phyloP scores from a whole-genome alignment of 176 grass and related monocot genomes.

The Eragrostis curvula region DNA sequence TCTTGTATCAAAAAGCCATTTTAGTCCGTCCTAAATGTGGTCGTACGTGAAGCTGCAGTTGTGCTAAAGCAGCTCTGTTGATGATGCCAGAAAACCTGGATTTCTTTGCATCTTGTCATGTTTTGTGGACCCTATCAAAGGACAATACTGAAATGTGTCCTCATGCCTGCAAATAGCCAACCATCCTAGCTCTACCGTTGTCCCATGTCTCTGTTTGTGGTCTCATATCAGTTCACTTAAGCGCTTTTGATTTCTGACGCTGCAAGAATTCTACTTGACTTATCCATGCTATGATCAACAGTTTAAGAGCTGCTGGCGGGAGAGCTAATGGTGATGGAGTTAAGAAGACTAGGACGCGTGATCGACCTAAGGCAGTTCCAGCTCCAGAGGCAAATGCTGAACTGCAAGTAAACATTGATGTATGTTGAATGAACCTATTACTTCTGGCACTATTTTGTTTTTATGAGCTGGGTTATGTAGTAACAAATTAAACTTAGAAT shows the following conservation, averaged over 20 bases:
- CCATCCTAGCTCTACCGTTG: constrained; percentile 22
- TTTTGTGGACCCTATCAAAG: constrained; percentile 27
- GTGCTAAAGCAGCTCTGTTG: constrained; percentile 3
- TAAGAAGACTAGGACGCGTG: constrained; percentile 72
- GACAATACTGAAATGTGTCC: not conserved
- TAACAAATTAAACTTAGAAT: constrained; percentile 10
- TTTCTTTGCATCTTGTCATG: constrained; percentile 32
- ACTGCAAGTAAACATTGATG: constrained; percentile 88
- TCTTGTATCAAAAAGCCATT: constrained; percentile 10
- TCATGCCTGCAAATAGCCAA: constrained; percentile 27
- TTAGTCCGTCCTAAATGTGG: constrained; percentile 22
- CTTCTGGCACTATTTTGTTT: constrained; percentile 35
- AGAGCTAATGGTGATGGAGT: constrained; percentile 69
- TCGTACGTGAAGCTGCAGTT: constrained; percentile 7
- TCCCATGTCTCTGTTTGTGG: not conserved
- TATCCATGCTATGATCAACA: constrained; percentile 43
- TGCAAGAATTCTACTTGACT: constrained; percentile 26
- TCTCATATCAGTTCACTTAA: constrained; percentile 37
- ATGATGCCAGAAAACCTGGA: constrained; percentile 14
- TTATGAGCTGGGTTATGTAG: constrained; percentile 11
- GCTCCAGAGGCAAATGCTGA: constrained; percentile 92
- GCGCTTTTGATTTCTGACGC: not conserved
- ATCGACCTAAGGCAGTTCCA: constrained; percentile 71
- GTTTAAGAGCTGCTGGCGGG: constrained; percentile 68
- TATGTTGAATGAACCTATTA: constrained; percentile 51